Conservation (phyloP, 768 basidiomycete genomes). For the Fomitopsis pulvina region DNA sequence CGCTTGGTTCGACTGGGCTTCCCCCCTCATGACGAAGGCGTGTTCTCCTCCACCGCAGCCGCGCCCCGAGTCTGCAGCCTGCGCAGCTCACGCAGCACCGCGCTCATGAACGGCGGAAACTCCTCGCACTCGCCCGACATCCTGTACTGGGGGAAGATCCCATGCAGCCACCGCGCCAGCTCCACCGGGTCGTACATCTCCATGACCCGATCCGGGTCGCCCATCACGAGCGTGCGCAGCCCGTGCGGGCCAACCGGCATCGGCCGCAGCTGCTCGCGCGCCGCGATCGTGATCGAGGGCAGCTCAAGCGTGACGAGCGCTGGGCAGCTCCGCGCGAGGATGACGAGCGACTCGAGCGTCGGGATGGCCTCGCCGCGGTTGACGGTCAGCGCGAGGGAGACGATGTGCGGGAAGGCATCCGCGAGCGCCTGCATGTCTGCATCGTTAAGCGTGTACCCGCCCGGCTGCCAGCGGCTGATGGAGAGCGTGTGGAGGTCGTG, state of each 20-base stretch:
- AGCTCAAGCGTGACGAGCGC: neutral
- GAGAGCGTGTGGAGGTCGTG: neutral
- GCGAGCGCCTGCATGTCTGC: neutral
- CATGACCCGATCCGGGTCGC: neutral
- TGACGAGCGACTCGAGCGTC: neutral
- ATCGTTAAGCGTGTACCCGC: neutral
- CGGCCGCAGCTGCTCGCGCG: neutral
- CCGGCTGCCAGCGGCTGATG: neutral
- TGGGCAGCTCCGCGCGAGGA: neutral
- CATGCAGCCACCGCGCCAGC: neutral
- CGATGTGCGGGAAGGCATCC: neutral
- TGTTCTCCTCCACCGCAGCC: too few species aligned
- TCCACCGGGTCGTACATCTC: neutral
- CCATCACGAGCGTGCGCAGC: neutral
- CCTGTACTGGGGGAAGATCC: neutral
- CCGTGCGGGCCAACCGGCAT: neutral
- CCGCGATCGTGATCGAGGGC: slow-evolving; percentile 1
- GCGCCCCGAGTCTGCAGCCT: too few species aligned
- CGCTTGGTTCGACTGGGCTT: too few species aligned
- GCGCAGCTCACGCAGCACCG: too few species aligned
- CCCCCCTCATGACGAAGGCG: too few species aligned
- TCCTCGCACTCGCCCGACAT: neutral
- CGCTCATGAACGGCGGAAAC: too few species aligned
- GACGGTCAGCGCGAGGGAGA: slow-evolving; percentile 2
- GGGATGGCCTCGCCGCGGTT: slow-evolving; percentile 4